Evolutionary conservation across 306 rosid genomes (phyloP).

Genomic region (Cucurbita ficifolia): DNA sequence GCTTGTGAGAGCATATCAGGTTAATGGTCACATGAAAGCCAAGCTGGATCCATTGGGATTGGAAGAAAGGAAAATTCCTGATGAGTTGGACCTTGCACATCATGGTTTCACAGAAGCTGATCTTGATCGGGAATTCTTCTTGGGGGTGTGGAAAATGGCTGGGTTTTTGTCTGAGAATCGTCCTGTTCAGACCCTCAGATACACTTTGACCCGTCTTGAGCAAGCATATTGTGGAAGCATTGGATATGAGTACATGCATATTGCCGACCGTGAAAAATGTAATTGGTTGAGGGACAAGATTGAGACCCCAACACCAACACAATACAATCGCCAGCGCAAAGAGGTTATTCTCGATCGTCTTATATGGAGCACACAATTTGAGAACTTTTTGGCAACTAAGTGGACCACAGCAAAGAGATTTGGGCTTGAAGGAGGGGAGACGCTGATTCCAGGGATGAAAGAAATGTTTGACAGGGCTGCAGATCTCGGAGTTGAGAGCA

Average conservation of each 20-base stretch:
- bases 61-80: constrained; percentile 49
- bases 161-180: constrained; percentile 96
- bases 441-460: constrained; percentile 91
- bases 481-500: constrained; percentile 93
- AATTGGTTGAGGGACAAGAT: constrained; percentile 86
- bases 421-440: constrained; percentile 89
- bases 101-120: constrained; percentile 89
- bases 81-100: constrained; percentile 70
- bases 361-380: constrained; percentile 78
- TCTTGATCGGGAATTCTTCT: constrained; percentile 88
- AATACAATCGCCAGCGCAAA: constrained; percentile 51
- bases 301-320: constrained; percentile 58
- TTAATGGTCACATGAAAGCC: constrained; percentile 84
- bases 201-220: constrained; percentile 80
- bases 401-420: constrained; percentile 91
- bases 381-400: constrained; percentile 80
- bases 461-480: constrained; percentile 84
- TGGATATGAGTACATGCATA: constrained; percentile 94
- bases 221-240: constrained; percentile 93
- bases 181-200: constrained; percentile 78
- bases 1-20: constrained; percentile 87
- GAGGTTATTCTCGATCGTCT: constrained; percentile 85
- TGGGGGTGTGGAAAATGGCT: constrained; percentile 88
- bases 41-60: constrained; percentile 69
- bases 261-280: constrained; percentile 64